Evolutionary conservation across 2,329 filamentous ascomycete genomes (phyloP).

Genomic region (Botrytis aclada): DNA sequence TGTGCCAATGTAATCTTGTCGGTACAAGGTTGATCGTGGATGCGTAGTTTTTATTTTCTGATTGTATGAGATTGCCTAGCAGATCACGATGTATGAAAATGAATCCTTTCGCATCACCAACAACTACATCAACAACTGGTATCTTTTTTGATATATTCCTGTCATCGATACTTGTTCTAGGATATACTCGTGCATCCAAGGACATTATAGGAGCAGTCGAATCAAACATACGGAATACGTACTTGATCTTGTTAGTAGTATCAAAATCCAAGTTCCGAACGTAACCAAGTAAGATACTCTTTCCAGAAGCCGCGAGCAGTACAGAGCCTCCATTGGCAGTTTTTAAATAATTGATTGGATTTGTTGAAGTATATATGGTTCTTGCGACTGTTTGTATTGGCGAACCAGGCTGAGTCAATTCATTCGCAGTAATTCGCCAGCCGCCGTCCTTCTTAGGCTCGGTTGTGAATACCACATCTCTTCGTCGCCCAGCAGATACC

Average conservation of each 20-base stretch:
- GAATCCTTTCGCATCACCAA: slow-evolving; percentile 73
- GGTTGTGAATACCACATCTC: slow-evolving; percentile 39
- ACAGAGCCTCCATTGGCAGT: slow-evolving; percentile 54
- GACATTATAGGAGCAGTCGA: slow-evolving; percentile 63
- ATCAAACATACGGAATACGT: slow-evolving; percentile 58
- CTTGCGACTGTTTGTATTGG: slow-evolving; percentile 34
- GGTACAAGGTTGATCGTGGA: slow-evolving; percentile 42
- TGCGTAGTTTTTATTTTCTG: slow-evolving; percentile 39
- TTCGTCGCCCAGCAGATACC: slow-evolving; percentile 35
- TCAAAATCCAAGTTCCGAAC: slow-evolving; percentile 37
- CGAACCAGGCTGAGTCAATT: slow-evolving; percentile 36
- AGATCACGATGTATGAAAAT: slow-evolving; percentile 82
- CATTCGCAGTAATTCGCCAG: slow-evolving; percentile 38
- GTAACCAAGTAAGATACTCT: slow-evolving; percentile 60
- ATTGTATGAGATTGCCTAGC: slow-evolving; percentile 49
- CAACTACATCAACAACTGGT: slow-evolving; percentile 64
- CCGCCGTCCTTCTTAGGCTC: slow-evolving; percentile 35
- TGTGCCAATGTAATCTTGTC: slow-evolving; percentile 86
- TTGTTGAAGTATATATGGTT: slow-evolving; percentile 43
- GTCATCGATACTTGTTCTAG: slow-evolving; percentile 25
- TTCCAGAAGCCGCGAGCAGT: slow-evolving; percentile 53
- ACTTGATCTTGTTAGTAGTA: slow-evolving; percentile 46
- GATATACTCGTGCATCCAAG: slow-evolving; percentile 57
- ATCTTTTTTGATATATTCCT: slow-evolving; percentile 36
- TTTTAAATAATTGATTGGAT: slow-evolving; percentile 48